Evolutionary conservation across 352 stramenopile species (phyloP).

Genomic region (Globisporangium heterothallicum): DNA sequence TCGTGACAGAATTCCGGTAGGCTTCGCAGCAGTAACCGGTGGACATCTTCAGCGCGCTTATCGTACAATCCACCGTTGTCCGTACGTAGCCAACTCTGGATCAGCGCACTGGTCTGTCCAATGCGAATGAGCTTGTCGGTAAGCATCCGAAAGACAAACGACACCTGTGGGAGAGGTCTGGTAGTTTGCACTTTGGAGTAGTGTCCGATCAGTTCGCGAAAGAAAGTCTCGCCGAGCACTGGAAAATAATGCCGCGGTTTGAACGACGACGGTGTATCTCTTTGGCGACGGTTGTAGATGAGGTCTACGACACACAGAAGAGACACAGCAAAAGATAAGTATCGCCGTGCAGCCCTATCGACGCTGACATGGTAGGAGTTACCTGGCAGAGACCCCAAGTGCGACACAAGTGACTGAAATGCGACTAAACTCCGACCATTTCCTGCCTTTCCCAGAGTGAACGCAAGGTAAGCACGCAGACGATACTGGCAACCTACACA

Average conservation of each 20-base stretch:
- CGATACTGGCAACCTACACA: neutral
- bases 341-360: neutral
- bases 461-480: neutral
- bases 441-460: slow-evolving; percentile 2
- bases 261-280: slow-evolving; percentile 40
- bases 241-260: slow-evolving; percentile 38
- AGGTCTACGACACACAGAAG: slow-evolving; percentile 28
- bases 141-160: slow-evolving; percentile 45
- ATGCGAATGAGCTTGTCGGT: slow-evolving; percentile 60
- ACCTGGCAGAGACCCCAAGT: slow-evolving; percentile 49
- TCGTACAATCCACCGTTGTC: slow-evolving; percentile 16
- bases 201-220: slow-evolving; percentile 18
- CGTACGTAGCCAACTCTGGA: slow-evolving; percentile 42
- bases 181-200: neutral
- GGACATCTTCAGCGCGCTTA: slow-evolving; percentile 3
- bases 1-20: slow-evolving; percentile 48
- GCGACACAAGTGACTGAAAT: slow-evolving; percentile 33
- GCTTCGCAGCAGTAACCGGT: slow-evolving; percentile 32
- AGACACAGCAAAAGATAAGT: neutral
- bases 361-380: neutral
- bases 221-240: slow-evolving; percentile 35
- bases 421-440: slow-evolving; percentile 7
- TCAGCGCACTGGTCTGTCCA: slow-evolving; percentile 31
- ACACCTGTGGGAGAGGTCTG: neutral
- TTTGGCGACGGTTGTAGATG: slow-evolving; percentile 54